phyloP scores from a whole-genome alignment of 139 green algal species.

The Zygnema circumcarinatum region DNA sequence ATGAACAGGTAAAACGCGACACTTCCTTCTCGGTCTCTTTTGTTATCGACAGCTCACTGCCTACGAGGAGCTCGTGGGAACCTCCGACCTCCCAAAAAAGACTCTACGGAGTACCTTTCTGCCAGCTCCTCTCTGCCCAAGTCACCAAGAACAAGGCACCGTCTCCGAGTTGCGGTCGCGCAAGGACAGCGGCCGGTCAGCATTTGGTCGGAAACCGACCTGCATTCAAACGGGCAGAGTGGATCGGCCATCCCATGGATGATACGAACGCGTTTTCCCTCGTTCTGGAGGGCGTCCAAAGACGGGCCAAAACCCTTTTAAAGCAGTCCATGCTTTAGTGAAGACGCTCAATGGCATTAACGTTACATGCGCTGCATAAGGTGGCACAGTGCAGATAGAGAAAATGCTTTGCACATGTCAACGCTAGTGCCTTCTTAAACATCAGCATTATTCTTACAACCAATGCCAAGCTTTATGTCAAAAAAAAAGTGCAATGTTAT shows the following conservation, averaged over 20 bases:
- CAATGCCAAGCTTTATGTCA: too few relatives aligned
- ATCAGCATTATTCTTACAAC: background rate
- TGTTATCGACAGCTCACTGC: background rate
- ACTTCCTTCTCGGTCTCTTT: conserved; percentile 10
- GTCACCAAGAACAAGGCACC: background rate
- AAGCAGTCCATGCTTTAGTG: background rate
- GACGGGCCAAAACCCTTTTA: background rate
- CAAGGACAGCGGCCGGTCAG: background rate
- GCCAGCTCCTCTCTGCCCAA: background rate
- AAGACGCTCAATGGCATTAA: too few relatives aligned
- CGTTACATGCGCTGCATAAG: background rate
- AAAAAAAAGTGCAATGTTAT: too few relatives aligned
- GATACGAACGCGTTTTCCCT: background rate
- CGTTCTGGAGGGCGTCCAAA: background rate
- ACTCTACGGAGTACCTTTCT: background rate
- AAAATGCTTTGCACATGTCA: background rate
- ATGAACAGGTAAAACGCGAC: too few relatives aligned
- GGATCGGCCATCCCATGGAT: background rate
- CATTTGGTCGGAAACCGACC: background rate
- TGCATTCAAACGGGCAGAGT: background rate
- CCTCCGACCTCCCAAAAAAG: background rate
- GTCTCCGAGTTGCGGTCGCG: background rate
- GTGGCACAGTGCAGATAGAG: background rate
- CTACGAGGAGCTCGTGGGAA: conserved; percentile 1
- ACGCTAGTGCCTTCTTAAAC: background rate